Evolutionary conservation across 495 filamentous ascomycete species (phyloP).

Genomic region (Neurospora sp.): DNA sequence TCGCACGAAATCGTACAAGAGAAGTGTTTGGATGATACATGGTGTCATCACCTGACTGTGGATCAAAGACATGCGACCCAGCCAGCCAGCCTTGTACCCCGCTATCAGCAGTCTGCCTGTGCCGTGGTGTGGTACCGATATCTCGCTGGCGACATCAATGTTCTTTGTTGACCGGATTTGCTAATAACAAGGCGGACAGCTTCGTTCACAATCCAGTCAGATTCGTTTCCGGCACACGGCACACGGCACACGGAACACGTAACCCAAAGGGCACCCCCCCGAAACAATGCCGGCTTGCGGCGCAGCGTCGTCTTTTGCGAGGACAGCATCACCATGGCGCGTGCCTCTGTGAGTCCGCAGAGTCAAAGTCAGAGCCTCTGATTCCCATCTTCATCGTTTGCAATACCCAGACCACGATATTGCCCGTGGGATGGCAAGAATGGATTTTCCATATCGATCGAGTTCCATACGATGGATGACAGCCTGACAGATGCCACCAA

Average conservation of each 20-base stretch:
- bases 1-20: not conserved
- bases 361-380: not conserved
- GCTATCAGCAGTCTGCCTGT: not conserved
- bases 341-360: not conserved
- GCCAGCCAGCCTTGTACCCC: not conserved
- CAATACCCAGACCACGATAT: not conserved
- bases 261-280: not conserved
- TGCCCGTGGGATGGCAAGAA: not conserved
- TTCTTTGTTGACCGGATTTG: not conserved
- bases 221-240: not conserved
- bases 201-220: not conserved
- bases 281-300: not conserved
- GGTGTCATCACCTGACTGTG: slow-evolving; percentile 22
- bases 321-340: not conserved
- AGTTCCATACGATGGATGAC: not conserved
- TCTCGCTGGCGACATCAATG: not conserved
- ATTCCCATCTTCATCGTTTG: not conserved
- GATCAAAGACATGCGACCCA: not conserved
- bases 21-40: slow-evolving; percentile 16
- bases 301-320: not conserved
- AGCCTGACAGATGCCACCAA: not conserved
- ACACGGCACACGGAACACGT: not conserved
- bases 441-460: not conserved
- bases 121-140: not conserved
- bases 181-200: not conserved